Percentiles rank a stretch among this genome's conserved stretches.
phyloP scores from a whole-genome alignment of 345 rosid genomes.

The Firmiana major region DNA sequence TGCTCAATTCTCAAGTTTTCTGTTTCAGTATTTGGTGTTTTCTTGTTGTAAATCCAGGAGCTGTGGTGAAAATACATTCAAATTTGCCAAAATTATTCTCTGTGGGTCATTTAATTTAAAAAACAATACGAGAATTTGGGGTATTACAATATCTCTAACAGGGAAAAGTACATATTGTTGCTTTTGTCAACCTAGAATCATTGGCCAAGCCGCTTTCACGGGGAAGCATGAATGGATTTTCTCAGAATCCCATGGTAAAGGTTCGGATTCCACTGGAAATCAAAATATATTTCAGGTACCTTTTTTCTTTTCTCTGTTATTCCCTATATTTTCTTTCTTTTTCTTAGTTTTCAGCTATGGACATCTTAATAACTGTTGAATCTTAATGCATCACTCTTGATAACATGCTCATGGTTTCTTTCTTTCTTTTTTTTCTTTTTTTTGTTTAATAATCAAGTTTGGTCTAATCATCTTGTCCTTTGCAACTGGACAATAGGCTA shows the following conservation, averaged over 20 bases:
- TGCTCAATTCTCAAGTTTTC: conserved; percentile 16
- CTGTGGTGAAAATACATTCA: background rate
- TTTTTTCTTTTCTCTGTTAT: background rate
- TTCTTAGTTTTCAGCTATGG: background rate
- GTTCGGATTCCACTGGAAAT: conserved; percentile 14
- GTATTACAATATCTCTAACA: background rate
- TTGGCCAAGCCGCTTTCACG: conserved; percentile 67
- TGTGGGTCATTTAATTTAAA: background rate
- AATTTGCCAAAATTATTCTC: background rate
- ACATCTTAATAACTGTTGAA: background rate
- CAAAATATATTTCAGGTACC: conserved; percentile 37
- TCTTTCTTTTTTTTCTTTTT: no score
- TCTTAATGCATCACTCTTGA: background rate
- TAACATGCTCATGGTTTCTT: background rate
- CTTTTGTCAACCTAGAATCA: conserved; percentile 30
- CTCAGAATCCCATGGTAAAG: conserved; percentile 38
- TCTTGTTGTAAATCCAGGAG: background rate
- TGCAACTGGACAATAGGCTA: background rate
- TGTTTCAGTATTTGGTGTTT: background rate
- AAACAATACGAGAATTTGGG: background rate
- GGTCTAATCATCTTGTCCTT: background rate
- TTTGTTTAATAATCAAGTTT: background rate
- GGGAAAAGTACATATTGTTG: conserved; percentile 7
- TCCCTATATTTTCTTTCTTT: background rate
- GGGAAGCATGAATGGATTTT: conserved; percentile 70